Percentiles rank a stretch among this genome's conserved stretches.
Evolutionary conservation across 139 green algal genomes (phyloP).

Genomic region (Chlamydomonas sp.): DNA sequence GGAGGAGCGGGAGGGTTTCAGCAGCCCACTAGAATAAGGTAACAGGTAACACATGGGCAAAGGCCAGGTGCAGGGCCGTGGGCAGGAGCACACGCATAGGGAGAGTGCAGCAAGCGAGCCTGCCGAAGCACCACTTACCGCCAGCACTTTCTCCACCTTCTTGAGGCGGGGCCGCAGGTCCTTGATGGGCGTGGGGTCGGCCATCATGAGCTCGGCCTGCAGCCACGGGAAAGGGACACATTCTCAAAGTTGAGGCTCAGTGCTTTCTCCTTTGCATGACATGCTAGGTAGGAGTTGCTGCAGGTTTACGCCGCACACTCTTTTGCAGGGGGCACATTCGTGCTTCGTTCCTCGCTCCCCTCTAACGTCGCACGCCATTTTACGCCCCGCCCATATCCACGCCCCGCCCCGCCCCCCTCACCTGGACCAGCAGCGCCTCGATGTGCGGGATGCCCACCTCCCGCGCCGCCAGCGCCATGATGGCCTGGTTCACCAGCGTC

Average conservation of each 20-base stretch:
- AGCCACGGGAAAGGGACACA: not conserved
- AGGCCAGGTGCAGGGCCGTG: no score
- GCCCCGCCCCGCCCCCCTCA: not conserved
- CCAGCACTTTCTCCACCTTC: constrained; percentile 51
- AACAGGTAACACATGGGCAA: no score
- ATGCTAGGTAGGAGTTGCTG: not conserved
- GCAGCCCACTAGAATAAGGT: not conserved
- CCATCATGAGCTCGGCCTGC: constrained; percentile 35
- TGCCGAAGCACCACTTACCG: not conserved
- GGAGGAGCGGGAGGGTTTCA: not conserved
- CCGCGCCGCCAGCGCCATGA: constrained; percentile 51
- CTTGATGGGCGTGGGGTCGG: constrained; percentile 45
- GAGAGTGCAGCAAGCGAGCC: no score
- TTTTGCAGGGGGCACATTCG: not conserved
- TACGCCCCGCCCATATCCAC: not conserved
- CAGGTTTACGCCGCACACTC: no score
- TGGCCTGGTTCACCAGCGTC: constrained; percentile 46
- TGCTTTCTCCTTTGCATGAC: not conserved
- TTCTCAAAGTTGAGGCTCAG: not conserved
- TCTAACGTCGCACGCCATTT: not conserved
- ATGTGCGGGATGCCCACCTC: constrained; percentile 55
- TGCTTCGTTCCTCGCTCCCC: not conserved
- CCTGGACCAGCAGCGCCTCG: constrained; percentile 53
- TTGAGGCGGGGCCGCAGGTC: constrained; percentile 47
- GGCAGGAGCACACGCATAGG: no score